Percentiles rank a stretch among this genome's conserved stretches.
Evolutionary conservation across 768 basidiomycete species (phyloP).

Genomic region (Clavaria fumosa): DNA sequence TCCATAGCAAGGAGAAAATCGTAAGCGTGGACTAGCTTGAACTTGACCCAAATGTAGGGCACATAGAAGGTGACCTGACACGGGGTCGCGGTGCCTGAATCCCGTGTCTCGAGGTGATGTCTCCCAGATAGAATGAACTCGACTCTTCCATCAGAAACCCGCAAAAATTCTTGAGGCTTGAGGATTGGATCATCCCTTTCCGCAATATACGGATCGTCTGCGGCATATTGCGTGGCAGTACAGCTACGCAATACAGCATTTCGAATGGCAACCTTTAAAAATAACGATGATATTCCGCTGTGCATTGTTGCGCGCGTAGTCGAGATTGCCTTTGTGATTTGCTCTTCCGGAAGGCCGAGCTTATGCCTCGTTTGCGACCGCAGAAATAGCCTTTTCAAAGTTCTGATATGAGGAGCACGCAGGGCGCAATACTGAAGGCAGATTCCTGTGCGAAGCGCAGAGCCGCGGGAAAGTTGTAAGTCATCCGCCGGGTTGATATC

Average conservation of each 20-base stretch:
- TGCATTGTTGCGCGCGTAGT: constrained; percentile 23
- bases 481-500: constrained; percentile 67
- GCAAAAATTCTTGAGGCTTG: constrained; percentile 29
- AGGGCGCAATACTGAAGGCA: constrained; percentile 43
- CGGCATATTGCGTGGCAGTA: constrained; percentile 48
- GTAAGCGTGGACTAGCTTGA: constrained; percentile 58
- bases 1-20: constrained; percentile 46
- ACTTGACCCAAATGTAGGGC: constrained; percentile 33
- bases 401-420: constrained; percentile 22
- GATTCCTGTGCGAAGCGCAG: constrained; percentile 40
- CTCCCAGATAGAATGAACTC: constrained; percentile 18
- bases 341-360: constrained; percentile 39
- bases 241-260: constrained; percentile 43
- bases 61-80: constrained; percentile 34
- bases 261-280: constrained; percentile 29
- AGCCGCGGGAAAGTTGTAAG: constrained; percentile 50
- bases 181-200: constrained; percentile 35
- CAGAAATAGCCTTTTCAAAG: constrained; percentile 21
- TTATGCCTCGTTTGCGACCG: constrained; percentile 33
- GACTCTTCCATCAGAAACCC: constrained; percentile 19
- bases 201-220: constrained; percentile 46
- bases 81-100: constrained; percentile 20
- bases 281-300: constrained; percentile 23
- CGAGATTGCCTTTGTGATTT: constrained; percentile 28
- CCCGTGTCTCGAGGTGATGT: constrained; percentile 8